Base-by-base conservation (phyloP, 2,329 filamentous ascomycete genomes). In the Pseudopithomyces chartarum region DNA sequence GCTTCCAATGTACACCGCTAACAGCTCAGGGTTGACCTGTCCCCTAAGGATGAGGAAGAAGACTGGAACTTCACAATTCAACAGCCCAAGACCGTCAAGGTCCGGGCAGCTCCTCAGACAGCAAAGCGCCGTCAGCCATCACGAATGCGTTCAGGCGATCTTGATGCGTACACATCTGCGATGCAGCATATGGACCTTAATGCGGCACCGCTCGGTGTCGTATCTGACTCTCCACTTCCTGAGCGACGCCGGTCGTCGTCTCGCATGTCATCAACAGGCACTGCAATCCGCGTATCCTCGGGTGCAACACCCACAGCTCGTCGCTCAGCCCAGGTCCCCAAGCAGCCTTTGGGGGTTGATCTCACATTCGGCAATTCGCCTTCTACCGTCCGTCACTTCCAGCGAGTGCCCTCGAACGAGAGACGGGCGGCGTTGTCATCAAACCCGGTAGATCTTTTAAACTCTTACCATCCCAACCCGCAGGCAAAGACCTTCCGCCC, bases 11-110 rank as follows among this genome's bases (percentile, higher is more conserved):
- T 20, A 29, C 43, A n/a, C 1, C 17, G 10, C 63, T 70, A 52
- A 70, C 52, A n/a, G 13, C 23, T 6, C 55, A 85, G 82, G 47
- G 86, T 89, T 65, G 88, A 85, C 8, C 84, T 96, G 52, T 82
- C 85, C 2, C 82, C 85, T 2, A 86, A 82, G 63, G 81, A 85
- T 36, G 88, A 92, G 5, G 83, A 90, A 15, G 92, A 97, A 61
- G 93, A 91, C 62, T 98, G 94, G 94, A 89, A 96, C 2, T 98
- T 98, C 70, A 98, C 94, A 0, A 87, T 98, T 70, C 95, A 91
- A 75, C 84, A 85, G 11, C 76, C 81, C 4, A 91, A 90, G 0
- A 81, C 88, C 32, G 83, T 81, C 7, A 91, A 90, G 0, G 81
- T 88, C 32, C 83, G 80, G 3, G 82, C 85, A 3, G 56, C 64